phyloP scores from a whole-genome alignment of 371 early-diverging fungal genomes.

The Rhizomucor pusillus region DNA sequence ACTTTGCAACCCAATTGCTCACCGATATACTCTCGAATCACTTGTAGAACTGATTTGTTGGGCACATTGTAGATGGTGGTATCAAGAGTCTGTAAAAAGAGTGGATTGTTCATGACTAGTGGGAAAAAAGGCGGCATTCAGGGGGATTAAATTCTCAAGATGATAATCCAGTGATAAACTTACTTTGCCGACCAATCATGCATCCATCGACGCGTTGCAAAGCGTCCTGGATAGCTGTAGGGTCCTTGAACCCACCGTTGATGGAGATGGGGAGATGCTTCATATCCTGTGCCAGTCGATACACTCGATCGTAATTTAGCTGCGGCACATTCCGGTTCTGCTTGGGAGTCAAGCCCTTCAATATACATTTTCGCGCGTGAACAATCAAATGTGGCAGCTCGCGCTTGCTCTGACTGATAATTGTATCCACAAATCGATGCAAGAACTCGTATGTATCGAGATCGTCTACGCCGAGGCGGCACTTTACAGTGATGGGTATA shows the following conservation, averaged over 20 bases:
- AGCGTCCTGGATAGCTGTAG: constrained; percentile 41
- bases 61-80: constrained; percentile 30
- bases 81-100: constrained; percentile 34
- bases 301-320: constrained; percentile 75
- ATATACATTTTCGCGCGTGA: constrained; percentile 86
- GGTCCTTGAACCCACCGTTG: constrained; percentile 79
- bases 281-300: constrained; percentile 60
- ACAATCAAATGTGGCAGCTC: constrained; percentile 64
- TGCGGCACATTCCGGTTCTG: constrained; percentile 84
- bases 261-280: constrained; percentile 66
- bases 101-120: constrained; percentile 35
- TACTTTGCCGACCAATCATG: constrained; percentile 78
- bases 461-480: constrained; percentile 74
- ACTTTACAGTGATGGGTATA: constrained; percentile 72
- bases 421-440: constrained; percentile 52
- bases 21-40: constrained; percentile 44
- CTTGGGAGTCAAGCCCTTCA: constrained; percentile 81
- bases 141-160: neutral
- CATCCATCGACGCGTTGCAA: constrained; percentile 61
- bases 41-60: constrained; percentile 25
- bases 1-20: constrained; percentile 1
- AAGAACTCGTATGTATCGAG: constrained; percentile 66
- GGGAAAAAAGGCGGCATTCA: constrained; percentile 5
- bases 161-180: too few species aligned
- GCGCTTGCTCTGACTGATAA: constrained; percentile 24